Percentiles rank a stretch among this genome's conserved stretches.
Conservation (phyloP, 2,329 filamentous ascomycete genomes). For the Esteya vermicola region DNA sequence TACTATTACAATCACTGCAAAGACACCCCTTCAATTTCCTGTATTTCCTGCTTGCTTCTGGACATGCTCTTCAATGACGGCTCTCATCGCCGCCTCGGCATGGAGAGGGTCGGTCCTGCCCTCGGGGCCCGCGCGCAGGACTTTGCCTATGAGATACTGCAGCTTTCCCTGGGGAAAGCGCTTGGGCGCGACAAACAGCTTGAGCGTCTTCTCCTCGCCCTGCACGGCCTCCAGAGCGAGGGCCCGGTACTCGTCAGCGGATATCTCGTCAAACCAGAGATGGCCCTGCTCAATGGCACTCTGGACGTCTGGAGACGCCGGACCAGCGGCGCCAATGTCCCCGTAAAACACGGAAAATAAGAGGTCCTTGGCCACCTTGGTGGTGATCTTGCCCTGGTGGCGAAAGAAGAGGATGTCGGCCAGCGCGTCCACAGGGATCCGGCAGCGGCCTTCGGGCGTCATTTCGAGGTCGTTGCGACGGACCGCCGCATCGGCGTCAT, state of each 20-base stretch:
- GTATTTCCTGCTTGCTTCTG: not conserved
- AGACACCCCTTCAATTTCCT: not conserved
- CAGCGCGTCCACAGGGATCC: conserved; percentile 31
- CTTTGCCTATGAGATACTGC: conserved; percentile 45
- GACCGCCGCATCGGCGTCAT: too few relatives aligned
- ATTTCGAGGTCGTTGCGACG: conserved; percentile 14
- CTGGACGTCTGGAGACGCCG: conserved; percentile 19
- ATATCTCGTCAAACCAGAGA: conserved; percentile 41
- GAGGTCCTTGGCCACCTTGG: conserved; percentile 43
- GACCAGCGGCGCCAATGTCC: conserved; percentile 17
- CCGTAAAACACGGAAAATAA: conserved; percentile 37
- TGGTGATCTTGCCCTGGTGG: conserved; percentile 33
- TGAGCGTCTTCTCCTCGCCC: conserved; percentile 31
- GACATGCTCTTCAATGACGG: conserved; percentile 14
- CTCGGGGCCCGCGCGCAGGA: conserved; percentile 38
- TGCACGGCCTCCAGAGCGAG: conserved; percentile 29
- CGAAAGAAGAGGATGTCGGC: conserved; percentile 37
- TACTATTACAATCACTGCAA: not conserved
- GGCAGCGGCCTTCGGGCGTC: conserved; percentile 32
- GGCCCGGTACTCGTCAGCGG: conserved; percentile 28
- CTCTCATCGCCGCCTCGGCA: conserved; percentile 32
- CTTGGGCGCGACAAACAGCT: conserved; percentile 26
- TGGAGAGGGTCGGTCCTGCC: conserved; percentile 39
- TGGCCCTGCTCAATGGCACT: conserved; percentile 29
- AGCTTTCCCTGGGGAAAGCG: conserved; percentile 42